Conservation (phyloP, 257 asterid genomes). For the Leonotis leonurus region DNA sequence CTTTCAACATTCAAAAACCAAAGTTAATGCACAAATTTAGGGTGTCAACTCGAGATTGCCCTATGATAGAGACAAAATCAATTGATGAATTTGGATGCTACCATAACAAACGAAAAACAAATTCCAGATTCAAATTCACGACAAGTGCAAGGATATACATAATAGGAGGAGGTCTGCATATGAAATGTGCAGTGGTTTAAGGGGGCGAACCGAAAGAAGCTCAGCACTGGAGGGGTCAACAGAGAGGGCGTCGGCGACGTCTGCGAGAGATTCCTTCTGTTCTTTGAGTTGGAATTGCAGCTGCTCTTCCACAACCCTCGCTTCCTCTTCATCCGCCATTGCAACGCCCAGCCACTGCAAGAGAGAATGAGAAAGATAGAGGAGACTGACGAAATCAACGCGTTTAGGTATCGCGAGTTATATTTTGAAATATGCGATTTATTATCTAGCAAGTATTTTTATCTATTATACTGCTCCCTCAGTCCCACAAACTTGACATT, state of each 20-base stretch:
- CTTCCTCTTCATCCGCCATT: constrained; percentile 82
- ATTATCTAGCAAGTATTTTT: not conserved
- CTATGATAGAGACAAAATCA: not conserved
- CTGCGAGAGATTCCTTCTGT: constrained; percentile 64
- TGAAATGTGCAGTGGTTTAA: not conserved
- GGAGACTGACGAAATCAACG: not conserved
- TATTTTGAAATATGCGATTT: not conserved
- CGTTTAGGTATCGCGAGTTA: not conserved
- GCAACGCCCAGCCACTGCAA: not conserved
- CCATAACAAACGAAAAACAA: not conserved
- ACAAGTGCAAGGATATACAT: not conserved
- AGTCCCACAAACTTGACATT: no score
- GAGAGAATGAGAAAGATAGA: not conserved
- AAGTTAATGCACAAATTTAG: not conserved
- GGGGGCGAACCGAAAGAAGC: constrained; percentile 54
- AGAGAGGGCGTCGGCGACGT: constrained; percentile 61
- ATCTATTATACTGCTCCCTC: no score
- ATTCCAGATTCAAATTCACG: not conserved
- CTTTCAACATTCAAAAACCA: not conserved
- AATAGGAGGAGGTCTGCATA: not conserved
- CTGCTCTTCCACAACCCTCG: constrained; percentile 60
- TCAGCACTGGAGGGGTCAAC: constrained; percentile 62
- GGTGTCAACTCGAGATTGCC: constrained; percentile 4
- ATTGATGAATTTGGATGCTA: constrained; percentile 1
- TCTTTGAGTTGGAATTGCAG: constrained; percentile 63